Percentiles rank a stretch among this genome's conserved stretches.
Conservation (phyloP, 139 green algal species). For the Chlorella sp. region DNA sequence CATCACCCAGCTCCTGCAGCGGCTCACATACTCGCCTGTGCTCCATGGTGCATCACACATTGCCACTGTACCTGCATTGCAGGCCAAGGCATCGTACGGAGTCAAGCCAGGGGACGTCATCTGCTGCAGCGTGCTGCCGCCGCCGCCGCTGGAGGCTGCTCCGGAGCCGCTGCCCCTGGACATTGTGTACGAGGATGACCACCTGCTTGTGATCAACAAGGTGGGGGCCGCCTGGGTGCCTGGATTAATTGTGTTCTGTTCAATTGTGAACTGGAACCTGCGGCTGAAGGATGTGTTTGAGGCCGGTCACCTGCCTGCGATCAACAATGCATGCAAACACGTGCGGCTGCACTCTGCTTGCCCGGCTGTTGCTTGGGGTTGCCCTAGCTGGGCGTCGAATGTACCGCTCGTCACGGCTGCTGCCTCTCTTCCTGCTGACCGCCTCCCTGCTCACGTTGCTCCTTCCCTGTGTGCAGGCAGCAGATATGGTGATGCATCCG, state of each 20-base stretch:
- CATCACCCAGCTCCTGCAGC: too few species aligned
- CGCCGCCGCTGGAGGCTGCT: slow-evolving; percentile 64
- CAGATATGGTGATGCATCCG: slow-evolving; percentile 95
- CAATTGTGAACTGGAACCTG: too few species aligned
- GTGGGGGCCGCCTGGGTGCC: slow-evolving; percentile 18
- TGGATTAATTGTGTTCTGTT: too few species aligned
- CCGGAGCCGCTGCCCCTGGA: slow-evolving; percentile 87
- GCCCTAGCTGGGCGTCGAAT: too few species aligned
- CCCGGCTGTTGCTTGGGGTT: too few species aligned
- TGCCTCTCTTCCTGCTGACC: not conserved
- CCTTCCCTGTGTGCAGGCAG: slow-evolving; percentile 36
- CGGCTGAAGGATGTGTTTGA: too few species aligned
- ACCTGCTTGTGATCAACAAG: slow-evolving; percentile 97
- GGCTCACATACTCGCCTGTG: too few species aligned
- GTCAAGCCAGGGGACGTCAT: slow-evolving; percentile 78
- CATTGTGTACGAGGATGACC: slow-evolving; percentile 93
- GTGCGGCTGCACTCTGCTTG: too few species aligned
- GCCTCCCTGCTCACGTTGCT: not conserved
- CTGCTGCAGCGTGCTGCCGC: slow-evolving; percentile 52
- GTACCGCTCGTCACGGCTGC: too few species aligned
- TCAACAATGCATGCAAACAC: too few species aligned
- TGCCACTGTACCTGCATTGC: not conserved
- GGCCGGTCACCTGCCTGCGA: too few species aligned
- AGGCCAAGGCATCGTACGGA: slow-evolving; percentile 55
- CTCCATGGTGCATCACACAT: too few species aligned